Conservation (phyloP, 2,329 filamentous ascomycete genomes). For the Lachnellula hyalina region DNA sequence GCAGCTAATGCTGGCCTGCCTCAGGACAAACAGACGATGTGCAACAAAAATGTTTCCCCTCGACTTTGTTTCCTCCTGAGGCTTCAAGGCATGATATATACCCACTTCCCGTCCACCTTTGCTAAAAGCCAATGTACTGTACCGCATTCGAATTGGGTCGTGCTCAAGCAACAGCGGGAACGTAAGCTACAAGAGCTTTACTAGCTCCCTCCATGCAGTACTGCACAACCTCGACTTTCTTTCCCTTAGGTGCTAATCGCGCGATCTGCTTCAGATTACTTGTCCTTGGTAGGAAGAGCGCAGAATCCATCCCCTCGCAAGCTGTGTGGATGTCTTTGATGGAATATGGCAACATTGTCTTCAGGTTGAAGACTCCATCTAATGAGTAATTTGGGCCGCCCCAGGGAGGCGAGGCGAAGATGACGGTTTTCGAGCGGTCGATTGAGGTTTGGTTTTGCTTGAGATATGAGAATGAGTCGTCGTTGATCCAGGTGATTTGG, state of each 20-base stretch:
- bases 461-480: constrained; percentile 65
- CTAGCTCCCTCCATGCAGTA: constrained; percentile 90
- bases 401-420: constrained; percentile 73
- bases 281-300: constrained; percentile 79
- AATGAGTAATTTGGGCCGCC: constrained; percentile 62
- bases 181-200: constrained; percentile 68
- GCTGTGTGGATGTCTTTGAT: constrained; percentile 56
- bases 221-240: constrained; percentile 71
- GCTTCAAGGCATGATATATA: constrained; percentile 3
- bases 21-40: constrained; percentile 10
- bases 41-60: constrained; percentile 8
- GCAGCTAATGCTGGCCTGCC: constrained; percentile 9
- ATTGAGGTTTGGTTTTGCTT: constrained; percentile 15
- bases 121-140: too few species aligned
- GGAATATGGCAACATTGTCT: constrained; percentile 83
- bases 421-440: constrained; percentile 35
- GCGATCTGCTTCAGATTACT: constrained; percentile 79
- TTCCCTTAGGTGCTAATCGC: constrained; percentile 40
- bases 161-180: constrained; percentile 35
- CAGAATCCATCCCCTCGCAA: constrained; percentile 56
- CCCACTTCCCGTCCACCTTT: neutral
- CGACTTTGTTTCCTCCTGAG: constrained; percentile 3
- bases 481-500: constrained; percentile 79
- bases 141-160: neutral
- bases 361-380: constrained; percentile 73